A percentile compares a stretch with the other conserved stretches of the same genome.
Evolutionary conservation across 345 rosid genomes (phyloP).

Genomic region (Gossypium ekmanianum): DNA sequence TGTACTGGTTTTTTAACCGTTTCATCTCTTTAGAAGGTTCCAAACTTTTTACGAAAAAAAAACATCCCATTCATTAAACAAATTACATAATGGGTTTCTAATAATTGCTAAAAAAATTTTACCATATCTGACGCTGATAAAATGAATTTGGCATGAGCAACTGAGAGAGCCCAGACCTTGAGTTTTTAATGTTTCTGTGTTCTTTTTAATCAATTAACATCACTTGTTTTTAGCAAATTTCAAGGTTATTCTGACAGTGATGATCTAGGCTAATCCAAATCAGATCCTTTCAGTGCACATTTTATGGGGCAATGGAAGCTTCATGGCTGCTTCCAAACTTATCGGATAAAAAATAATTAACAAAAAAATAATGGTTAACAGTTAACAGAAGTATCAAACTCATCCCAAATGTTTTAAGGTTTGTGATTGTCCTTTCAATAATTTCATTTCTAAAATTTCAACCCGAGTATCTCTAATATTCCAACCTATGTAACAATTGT

Average conservation of each 20-base stretch:
- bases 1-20: background rate
- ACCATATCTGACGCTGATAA: background rate
- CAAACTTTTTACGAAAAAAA: background rate
- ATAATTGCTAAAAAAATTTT: background rate
- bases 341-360: background rate
- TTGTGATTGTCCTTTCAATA: no score
- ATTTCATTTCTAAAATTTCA: no score
- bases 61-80: background rate
- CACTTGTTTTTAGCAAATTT: background rate
- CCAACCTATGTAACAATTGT: no score
- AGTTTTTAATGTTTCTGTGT: background rate
- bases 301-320: conserved; percentile 19
- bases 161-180: background rate
- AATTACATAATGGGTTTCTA: background rate
- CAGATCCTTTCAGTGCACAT: background rate
- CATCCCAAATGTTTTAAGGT: background rate
- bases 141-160: background rate
- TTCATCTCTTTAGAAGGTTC: background rate
- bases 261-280: background rate
- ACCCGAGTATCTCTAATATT: no score
- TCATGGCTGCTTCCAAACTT: conserved; percentile 21
- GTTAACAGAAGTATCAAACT: background rate
- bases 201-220: background rate
- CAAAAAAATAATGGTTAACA: background rate
- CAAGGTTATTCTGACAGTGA: background rate